Conservation (phyloP, 2,329 filamentous ascomycete genomes). For the Oidium heveae region DNA sequence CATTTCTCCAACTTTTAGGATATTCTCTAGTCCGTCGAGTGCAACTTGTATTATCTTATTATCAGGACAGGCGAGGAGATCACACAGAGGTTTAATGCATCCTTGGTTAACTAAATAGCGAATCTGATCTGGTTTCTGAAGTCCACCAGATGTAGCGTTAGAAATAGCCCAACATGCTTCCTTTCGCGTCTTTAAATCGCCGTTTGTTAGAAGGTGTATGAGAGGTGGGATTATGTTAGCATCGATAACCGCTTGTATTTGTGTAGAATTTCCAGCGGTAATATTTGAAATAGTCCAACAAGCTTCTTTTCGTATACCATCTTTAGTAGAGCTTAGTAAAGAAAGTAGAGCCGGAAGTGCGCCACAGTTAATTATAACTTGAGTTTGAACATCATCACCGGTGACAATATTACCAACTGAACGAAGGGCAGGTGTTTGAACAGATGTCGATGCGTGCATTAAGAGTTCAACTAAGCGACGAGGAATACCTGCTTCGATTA, state of each 20-base stretch:
- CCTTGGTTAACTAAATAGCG: constrained; percentile 80
- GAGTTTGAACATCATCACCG: constrained; percentile 92
- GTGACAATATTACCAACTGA: constrained; percentile 98
- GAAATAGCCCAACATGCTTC: constrained; percentile 99
- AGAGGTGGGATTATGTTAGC: constrained; percentile 90
- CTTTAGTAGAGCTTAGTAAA: constrained; percentile 87
- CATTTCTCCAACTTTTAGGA: constrained; percentile 96
- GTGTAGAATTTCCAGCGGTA: constrained; percentile 88
- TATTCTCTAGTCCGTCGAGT: constrained; percentile 93
- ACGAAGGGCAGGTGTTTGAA: constrained; percentile 87
- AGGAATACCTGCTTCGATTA: constrained; percentile 94
- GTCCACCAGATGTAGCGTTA: constrained; percentile 87
- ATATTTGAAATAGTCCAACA: constrained; percentile 99
- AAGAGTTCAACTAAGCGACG: constrained; percentile 88
- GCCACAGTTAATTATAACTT: constrained; percentile 98
- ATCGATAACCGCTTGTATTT: constrained; percentile 92
- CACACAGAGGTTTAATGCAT: constrained; percentile 92
- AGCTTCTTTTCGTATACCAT: constrained; percentile 95
- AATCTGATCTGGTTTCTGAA: constrained; percentile 98
- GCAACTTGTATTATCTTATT: constrained; percentile 99
- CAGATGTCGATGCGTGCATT: constrained; percentile 94
- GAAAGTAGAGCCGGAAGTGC: constrained; percentile 79
- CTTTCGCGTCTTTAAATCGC: constrained; percentile 96
- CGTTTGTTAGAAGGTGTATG: constrained; percentile 86
- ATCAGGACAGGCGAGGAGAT: constrained; percentile 83